Percentiles rank a stretch among this genome's conserved stretches.
Evolutionary conservation across 2,329 filamentous ascomycete species (phyloP).

Genomic region (Scleromitrula shiraiana): DNA sequence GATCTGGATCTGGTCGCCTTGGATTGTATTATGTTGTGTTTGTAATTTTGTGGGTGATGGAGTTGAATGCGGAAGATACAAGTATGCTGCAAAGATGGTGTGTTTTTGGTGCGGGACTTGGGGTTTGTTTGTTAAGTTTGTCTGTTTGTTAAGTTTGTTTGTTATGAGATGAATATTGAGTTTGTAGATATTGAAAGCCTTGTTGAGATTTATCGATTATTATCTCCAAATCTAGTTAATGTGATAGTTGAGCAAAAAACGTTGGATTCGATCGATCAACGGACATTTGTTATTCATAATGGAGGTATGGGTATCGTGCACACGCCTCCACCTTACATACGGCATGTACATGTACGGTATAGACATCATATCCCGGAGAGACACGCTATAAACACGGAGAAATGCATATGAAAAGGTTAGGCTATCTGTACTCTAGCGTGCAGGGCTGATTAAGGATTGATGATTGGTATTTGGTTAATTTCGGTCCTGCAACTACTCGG

Average conservation of each 20-base stretch:
- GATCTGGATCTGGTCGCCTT: not conserved
- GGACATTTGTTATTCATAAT: too few species aligned
- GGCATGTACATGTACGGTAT: not conserved
- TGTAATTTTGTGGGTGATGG: too few species aligned
- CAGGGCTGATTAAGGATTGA: conserved; percentile 5
- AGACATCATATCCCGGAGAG: too few species aligned
- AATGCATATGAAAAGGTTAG: not conserved
- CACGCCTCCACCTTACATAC: not conserved
- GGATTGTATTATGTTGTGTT: too few species aligned
- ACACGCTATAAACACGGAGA: not conserved
- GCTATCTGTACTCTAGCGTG: not conserved
- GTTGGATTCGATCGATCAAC: too few species aligned
- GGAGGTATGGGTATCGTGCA: too few species aligned
- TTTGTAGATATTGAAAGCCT: too few species aligned
- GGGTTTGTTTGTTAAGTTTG: not conserved
- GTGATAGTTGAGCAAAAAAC: too few species aligned
- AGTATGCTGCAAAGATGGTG: too few species aligned
- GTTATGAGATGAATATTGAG: not conserved
- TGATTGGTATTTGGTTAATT: conserved; percentile 7
- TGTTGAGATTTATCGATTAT: not conserved
- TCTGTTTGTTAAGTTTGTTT: not conserved
- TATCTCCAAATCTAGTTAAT: too few species aligned
- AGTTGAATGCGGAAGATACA: not conserved
- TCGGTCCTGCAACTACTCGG: not conserved
- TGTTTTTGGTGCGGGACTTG: too few species aligned